phyloP scores from a whole-genome alignment of 331 rosid species.

The Malus hybrid region DNA sequence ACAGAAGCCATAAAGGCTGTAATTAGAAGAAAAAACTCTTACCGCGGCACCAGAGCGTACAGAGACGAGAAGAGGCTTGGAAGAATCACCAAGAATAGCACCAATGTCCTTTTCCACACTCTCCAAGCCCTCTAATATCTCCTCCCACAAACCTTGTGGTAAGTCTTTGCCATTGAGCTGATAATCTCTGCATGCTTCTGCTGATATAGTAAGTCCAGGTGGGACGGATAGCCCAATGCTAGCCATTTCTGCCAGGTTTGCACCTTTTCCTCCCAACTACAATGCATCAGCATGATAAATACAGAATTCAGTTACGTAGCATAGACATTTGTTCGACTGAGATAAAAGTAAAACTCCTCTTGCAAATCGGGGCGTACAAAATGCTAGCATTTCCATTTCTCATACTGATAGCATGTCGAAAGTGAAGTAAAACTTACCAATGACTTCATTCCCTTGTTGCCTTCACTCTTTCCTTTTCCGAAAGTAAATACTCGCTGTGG shows the following conservation, averaged over 20 bases:
- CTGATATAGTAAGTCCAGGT: conserved; percentile 86
- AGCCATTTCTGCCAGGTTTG: conserved; percentile 98
- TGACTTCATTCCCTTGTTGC: conserved; percentile 88
- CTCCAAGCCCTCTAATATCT: conserved; percentile 61
- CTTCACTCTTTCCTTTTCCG: conserved; percentile 90
- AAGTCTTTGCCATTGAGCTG: conserved; percentile 56
- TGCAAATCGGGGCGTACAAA: not conserved
- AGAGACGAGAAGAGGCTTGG: conserved; percentile 76
- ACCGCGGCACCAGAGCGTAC: conserved; percentile 99
- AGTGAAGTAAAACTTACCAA: conserved; percentile 42
- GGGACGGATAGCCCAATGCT: conserved; percentile 89
- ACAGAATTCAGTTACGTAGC: not conserved
- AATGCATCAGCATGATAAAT: conserved; percentile 3
- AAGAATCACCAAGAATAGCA: conserved; percentile 70
- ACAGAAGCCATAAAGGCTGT: not conserved
- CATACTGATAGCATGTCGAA: not conserved
- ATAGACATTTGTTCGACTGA: not conserved
- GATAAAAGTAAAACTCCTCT: not conserved
- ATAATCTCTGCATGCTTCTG: conserved; percentile 93
- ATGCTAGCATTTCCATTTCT: not conserved
- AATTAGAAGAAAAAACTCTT: not conserved
- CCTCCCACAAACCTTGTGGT: conserved; percentile 70
- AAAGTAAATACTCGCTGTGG: conserved; percentile 76
- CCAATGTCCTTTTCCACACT: conserved; percentile 63
- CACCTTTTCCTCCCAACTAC: conserved; percentile 97